A percentile compares a stretch with the other conserved stretches of the same genome.
Evolutionary conservation across 1,284 basidiomycete species (phyloP).

Genomic region (Cryptococcus sp.): DNA sequence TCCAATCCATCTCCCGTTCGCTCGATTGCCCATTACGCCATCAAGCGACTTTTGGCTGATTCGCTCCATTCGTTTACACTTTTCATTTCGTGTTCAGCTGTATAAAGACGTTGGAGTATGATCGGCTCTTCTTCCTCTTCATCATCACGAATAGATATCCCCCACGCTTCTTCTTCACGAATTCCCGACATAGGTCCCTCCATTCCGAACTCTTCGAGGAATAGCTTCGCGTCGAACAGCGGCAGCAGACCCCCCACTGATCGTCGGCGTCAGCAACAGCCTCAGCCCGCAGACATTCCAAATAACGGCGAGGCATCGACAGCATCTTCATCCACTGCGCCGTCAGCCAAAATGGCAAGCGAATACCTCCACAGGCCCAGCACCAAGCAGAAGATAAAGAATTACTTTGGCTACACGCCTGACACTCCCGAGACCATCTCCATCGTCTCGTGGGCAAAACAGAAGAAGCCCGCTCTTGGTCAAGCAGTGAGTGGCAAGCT

Average conservation of each 20-base stretch:
- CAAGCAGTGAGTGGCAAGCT: conserved; percentile 26
- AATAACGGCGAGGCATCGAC: no score
- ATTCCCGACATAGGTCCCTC: background rate
- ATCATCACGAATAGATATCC: background rate
- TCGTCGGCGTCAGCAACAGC: no score
- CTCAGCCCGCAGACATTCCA: no score
- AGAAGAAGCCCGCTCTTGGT: conserved; percentile 25
- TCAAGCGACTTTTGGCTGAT: no score
- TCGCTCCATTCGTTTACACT: no score
- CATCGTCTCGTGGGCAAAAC: conserved; percentile 31
- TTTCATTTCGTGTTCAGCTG: no score
- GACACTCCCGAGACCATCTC: conserved; percentile 42
- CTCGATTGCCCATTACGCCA: no score
- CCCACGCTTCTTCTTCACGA: background rate
- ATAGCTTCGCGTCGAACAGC: conserved; percentile 22
- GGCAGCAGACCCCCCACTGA: background rate
- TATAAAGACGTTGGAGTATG: no score
- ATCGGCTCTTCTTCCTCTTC: background rate
- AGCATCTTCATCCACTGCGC: conserved; percentile 20
- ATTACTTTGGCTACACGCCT: conserved; percentile 42
- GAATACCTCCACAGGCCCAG: background rate
- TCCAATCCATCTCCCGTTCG: no score
- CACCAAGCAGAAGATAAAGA: conserved; percentile 26
- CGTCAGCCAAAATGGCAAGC: background rate
- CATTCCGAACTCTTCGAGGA: background rate